Evolutionary conservation across 495 filamentous ascomycete species (phyloP).

Genomic region (Penicillium riverlandense): DNA sequence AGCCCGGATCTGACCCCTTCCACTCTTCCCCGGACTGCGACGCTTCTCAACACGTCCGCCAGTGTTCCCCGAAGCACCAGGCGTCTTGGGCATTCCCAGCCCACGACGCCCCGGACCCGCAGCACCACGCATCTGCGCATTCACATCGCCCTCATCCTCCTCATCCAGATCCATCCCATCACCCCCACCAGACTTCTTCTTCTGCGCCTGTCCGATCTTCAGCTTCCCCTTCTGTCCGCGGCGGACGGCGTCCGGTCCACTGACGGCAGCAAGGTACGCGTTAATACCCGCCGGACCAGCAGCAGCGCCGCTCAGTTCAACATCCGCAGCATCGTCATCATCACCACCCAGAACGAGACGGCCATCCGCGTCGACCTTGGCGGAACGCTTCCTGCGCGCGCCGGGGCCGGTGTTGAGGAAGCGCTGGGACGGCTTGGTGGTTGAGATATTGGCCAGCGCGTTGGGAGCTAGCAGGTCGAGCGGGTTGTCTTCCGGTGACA

Average conservation of each 20-base stretch:
- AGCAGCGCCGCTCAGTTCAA: slow-evolving; percentile 53
- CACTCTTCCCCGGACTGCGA: slow-evolving; percentile 19
- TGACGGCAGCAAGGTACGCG: slow-evolving; percentile 87
- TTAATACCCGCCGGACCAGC: slow-evolving; percentile 56
- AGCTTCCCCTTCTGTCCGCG: slow-evolving; percentile 78
- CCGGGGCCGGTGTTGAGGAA: slow-evolving; percentile 37
- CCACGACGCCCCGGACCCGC: slow-evolving; percentile 29
- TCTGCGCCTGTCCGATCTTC: slow-evolving; percentile 68
- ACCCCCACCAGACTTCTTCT: slow-evolving; percentile 37
- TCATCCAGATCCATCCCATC: slow-evolving; percentile 69
- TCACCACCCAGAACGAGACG: slow-evolving; percentile 70
- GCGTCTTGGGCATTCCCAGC: slow-evolving; percentile 38
- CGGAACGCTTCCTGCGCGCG: slow-evolving; percentile 41
- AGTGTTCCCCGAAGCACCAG: slow-evolving; percentile 24
- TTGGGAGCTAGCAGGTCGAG: slow-evolving; percentile 85
- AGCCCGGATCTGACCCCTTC: slow-evolving; percentile 10
- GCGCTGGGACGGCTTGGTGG: slow-evolving; percentile 66
- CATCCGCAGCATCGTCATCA: slow-evolving; percentile 40
- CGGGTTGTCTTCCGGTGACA: slow-evolving; percentile 72
- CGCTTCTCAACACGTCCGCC: slow-evolving; percentile 33
- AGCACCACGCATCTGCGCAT: slow-evolving; percentile 15
- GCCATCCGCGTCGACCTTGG: slow-evolving; percentile 76
- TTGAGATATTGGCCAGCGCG: slow-evolving; percentile 87
- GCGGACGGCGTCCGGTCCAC: slow-evolving; percentile 71
- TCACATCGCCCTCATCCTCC: slow-evolving; percentile 19